phyloP scores from a whole-genome alignment of 1,139 yeast species.

The Ashbya aceris region DNA sequence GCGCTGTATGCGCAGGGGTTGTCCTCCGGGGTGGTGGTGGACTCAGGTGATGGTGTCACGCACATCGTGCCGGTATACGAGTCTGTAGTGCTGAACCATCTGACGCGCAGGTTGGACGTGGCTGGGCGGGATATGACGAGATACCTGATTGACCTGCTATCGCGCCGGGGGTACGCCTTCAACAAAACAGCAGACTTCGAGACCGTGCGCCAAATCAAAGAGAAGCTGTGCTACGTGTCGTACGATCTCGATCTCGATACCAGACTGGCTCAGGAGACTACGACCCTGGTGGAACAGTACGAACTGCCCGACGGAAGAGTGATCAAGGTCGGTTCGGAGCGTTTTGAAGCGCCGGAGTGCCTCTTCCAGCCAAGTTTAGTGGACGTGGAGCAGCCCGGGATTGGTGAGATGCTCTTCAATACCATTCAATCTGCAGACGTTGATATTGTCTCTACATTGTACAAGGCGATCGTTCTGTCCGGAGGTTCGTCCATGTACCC shows the following conservation, averaged over 20 bases:
- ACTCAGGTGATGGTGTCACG: conserved; percentile 91
- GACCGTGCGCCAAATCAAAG: conserved; percentile 95
- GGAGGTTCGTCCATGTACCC: conserved; percentile 99
- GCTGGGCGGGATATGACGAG: conserved; percentile 98
- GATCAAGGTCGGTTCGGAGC: conserved; percentile 87
- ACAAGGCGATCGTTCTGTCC: conserved; percentile 84
- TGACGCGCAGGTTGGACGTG: conserved; percentile 86
- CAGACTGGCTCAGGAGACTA: conserved; percentile 83
- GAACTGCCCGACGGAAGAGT: conserved; percentile 96
- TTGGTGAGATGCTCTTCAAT: conserved; percentile 85
- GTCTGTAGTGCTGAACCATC: conserved; percentile 86
- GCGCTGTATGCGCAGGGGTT: conserved; percentile 96
- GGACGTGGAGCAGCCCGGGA: conserved; percentile 96
- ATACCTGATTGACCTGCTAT: conserved; percentile 76
- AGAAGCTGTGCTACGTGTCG: conserved; percentile 88
- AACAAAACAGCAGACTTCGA: conserved; percentile 98
- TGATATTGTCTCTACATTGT: conserved; percentile 81
- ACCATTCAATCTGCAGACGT: conserved; percentile 92
- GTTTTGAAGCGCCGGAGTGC: conserved; percentile 98
- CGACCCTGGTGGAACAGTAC: conserved; percentile 81
- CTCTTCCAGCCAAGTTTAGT: conserved; percentile 93
- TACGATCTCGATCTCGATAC: conserved; percentile 88
- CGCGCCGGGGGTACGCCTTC: conserved; percentile 95
- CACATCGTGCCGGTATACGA: conserved; percentile 98
- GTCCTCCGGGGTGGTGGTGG: conserved; percentile 97